Percentiles rank a stretch among this genome's conserved stretches.
Evolutionary conservation across 2,329 filamentous ascomycete species (phyloP).

Genomic region (Neoscytalidium dimidiatum): DNA sequence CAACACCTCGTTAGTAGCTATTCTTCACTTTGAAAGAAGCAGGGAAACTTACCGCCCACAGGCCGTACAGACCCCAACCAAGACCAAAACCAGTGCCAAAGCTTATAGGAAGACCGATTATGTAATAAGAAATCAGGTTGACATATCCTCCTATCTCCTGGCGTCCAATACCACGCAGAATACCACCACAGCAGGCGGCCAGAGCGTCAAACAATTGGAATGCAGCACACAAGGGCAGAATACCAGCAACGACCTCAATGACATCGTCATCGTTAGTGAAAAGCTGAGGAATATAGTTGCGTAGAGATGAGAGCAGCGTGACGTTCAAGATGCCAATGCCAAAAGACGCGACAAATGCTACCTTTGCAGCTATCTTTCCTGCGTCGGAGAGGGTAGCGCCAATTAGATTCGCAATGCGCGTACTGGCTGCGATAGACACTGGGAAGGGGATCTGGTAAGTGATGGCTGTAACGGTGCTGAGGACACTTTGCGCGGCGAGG

Average conservation of each 20-base stretch:
- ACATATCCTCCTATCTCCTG: constrained; percentile 90
- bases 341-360: constrained; percentile 67
- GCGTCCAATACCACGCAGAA: constrained; percentile 82
- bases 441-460: constrained; percentile 94
- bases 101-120: constrained; percentile 80
- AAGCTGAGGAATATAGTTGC: constrained; percentile 73
- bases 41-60: constrained; percentile 62
- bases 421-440: constrained; percentile 83
- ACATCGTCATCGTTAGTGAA: constrained; percentile 71
- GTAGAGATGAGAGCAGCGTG: constrained; percentile 65
- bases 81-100: constrained; percentile 77
- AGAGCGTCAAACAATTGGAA: constrained; percentile 91
- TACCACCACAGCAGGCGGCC: constrained; percentile 76
- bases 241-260: constrained; percentile 63
- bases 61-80: constrained; percentile 73
- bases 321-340: constrained; percentile 81
- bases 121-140: constrained; percentile 84
- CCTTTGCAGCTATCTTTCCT: constrained; percentile 77
- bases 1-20: not conserved
- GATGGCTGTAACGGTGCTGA: constrained; percentile 75
- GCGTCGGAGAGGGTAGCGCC: constrained; percentile 81
- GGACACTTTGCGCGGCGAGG: constrained; percentile 78
- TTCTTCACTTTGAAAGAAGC: not conserved
- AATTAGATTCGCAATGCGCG: constrained; percentile 87
- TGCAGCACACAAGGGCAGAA: constrained; percentile 78